phyloP scores from a whole-genome alignment of 1,284 basidiomycete genomes.

The Rhodofomes roseus region DNA sequence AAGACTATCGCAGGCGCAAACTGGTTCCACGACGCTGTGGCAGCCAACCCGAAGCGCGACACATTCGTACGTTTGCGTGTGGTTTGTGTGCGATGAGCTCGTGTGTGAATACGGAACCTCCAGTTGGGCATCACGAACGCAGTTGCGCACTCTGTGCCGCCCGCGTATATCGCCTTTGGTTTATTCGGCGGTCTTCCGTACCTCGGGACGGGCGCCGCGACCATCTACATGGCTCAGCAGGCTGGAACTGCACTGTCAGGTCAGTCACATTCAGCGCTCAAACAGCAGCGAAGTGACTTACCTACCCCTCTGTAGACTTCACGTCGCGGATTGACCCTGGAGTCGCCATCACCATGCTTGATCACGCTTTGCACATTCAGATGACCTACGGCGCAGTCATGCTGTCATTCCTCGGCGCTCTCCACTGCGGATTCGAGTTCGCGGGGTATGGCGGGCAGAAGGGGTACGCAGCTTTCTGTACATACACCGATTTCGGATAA shows the following conservation, averaged over 20 bases:
- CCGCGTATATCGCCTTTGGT: slow-evolving; percentile 66
- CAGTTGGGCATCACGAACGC: slow-evolving; percentile 69
- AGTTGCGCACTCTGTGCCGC: slow-evolving; percentile 65
- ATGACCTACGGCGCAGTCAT: slow-evolving; percentile 93
- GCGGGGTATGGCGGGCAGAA: slow-evolving; percentile 76
- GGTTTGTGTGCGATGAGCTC: neutral
- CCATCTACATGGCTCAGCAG: slow-evolving; percentile 79
- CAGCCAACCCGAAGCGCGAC: slow-evolving; percentile 28
- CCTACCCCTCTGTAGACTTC: slow-evolving; percentile 28
- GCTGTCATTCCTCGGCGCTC: slow-evolving; percentile 89
- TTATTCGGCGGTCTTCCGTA: slow-evolving; percentile 76
- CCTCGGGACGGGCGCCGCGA: slow-evolving; percentile 72
- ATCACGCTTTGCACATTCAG: slow-evolving; percentile 78
- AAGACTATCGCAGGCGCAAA: slow-evolving; percentile 70
- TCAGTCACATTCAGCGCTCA: slow-evolving; percentile 15
- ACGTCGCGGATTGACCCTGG: slow-evolving; percentile 70
- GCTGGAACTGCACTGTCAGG: slow-evolving; percentile 63
- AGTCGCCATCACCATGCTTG: slow-evolving; percentile 72
- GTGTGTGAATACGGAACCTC: neutral
- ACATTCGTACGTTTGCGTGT: slow-evolving; percentile 52
- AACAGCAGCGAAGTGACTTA: neutral
- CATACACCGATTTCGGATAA: neutral
- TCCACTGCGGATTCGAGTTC: slow-evolving; percentile 97
- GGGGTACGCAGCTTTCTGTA: slow-evolving; percentile 32
- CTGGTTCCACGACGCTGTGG: slow-evolving; percentile 45